Evolutionary conservation across 2,329 filamentous ascomycete genomes (phyloP).

Genomic region (Calonectria pauciramosa): DNA sequence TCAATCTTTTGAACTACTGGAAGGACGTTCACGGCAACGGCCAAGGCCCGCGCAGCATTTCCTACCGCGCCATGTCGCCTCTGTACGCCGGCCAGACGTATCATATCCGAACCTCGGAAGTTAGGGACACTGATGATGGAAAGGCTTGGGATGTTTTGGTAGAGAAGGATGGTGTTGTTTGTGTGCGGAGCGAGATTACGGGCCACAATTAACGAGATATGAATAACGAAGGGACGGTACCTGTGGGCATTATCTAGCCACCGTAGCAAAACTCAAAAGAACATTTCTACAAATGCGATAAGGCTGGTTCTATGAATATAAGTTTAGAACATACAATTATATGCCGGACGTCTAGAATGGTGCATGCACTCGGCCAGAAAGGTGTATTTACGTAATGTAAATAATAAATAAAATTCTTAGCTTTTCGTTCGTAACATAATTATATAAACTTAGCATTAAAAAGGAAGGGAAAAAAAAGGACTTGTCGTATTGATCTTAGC

Average conservation of each 20-base stretch:
- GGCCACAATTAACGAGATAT: background rate
- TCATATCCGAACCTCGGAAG: slow-evolving; percentile 68
- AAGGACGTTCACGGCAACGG: slow-evolving; percentile 61
- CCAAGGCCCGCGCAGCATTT: slow-evolving; percentile 56
- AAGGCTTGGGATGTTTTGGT: slow-evolving; percentile 61
- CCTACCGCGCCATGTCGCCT: slow-evolving; percentile 78
- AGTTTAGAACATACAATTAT: background rate
- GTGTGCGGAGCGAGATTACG: slow-evolving; percentile 54
- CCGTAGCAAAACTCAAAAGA: background rate
- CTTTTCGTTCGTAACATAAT: no score
- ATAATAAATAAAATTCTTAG: no score
- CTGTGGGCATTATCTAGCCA: background rate
- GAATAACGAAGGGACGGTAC: background rate
- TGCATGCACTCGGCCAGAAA: no score
- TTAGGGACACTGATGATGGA: slow-evolving; percentile 50
- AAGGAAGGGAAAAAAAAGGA: no score
- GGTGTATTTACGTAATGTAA: no score
- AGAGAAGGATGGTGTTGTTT: slow-evolving; percentile 54
- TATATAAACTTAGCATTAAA: no score
- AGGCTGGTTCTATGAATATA: background rate
- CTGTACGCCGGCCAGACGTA: slow-evolving; percentile 78
- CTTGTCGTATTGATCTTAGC: no score
- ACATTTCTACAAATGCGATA: background rate
- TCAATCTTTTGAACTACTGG: slow-evolving; percentile 79
- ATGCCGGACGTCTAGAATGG: no score